Conservation (phyloP, 208 protist genomes). For the Trypanosoma brucei region DNA sequence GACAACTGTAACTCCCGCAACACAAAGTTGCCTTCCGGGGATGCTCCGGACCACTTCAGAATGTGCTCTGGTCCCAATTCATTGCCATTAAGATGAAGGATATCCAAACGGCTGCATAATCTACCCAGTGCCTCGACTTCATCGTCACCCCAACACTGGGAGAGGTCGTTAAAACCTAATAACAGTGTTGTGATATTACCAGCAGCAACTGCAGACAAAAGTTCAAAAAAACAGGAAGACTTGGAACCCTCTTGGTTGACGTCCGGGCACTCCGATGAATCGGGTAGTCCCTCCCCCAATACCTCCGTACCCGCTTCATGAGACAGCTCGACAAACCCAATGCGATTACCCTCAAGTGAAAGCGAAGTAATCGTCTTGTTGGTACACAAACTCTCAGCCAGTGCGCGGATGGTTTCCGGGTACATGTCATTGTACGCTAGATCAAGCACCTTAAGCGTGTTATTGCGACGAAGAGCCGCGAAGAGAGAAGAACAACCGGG, state of each 20-base stretch:
- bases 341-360: slow-evolving; percentile 63
- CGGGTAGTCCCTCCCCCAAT: background rate
- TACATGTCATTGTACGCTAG: slow-evolving; percentile 64
- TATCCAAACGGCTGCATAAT: slow-evolving; percentile 35
- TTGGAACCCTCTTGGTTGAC: slow-evolving; percentile 2
- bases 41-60: slow-evolving; percentile 32
- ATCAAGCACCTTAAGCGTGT: slow-evolving; percentile 50
- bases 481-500: slow-evolving; percentile 46
- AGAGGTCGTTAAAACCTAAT: slow-evolving; percentile 62
- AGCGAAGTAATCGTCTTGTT: slow-evolving; percentile 50
- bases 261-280: slow-evolving; percentile 16
- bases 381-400: slow-evolving; percentile 33
- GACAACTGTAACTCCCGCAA: slow-evolving; percentile 44
- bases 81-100: slow-evolving; percentile 46
- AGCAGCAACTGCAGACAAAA: slow-evolving; percentile 28
- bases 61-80: slow-evolving; percentile 42
- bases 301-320: slow-evolving; percentile 20
- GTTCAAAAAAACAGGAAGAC: slow-evolving; percentile 43
- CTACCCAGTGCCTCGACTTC: slow-evolving; percentile 44
- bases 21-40: slow-evolving; percentile 15
- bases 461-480: slow-evolving; percentile 38
- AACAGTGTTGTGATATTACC: slow-evolving; percentile 45
- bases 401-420: slow-evolving; percentile 29
- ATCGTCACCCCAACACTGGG: slow-evolving; percentile 40
- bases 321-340: slow-evolving; percentile 28